Conservation (phyloP, 192 early-diverging fungal genomes). For the Backusella tuberculispora region DNA sequence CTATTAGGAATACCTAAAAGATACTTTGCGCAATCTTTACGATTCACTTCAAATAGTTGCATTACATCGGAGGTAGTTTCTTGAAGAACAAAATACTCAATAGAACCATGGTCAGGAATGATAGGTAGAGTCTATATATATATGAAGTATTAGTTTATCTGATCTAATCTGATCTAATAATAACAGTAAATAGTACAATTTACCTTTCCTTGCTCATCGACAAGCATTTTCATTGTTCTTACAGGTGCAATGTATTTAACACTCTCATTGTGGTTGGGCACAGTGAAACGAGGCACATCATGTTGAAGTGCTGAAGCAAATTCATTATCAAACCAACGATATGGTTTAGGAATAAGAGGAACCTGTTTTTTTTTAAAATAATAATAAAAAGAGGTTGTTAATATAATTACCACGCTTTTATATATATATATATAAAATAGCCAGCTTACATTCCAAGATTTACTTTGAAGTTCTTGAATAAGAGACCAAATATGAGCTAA, state of each 20-base stretch:
- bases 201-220: conserved; percentile 30
- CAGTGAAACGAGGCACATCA: conserved; percentile 47
- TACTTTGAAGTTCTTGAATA: conserved; percentile 19
- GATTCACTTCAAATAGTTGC: conserved; percentile 86
- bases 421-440: neutral
- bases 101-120: conserved; percentile 45
- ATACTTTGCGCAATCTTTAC: conserved; percentile 85
- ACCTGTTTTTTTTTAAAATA: conserved; percentile 22
- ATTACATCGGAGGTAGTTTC: conserved; percentile 84
- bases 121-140: neutral
- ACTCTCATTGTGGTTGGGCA: conserved; percentile 39
- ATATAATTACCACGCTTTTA: neutral
- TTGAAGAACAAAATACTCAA: conserved; percentile 73
- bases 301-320: conserved; percentile 53
- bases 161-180: neutral
- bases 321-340: conserved; percentile 51
- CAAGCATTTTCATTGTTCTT: conserved; percentile 15
- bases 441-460: conserved; percentile 28
- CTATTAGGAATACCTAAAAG: conserved; percentile 68
- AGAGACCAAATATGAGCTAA: conserved; percentile 30
- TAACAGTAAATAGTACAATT: neutral
- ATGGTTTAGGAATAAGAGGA: conserved; percentile 52
- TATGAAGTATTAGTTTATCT: too few relatives aligned
- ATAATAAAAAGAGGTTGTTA: neutral
- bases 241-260: conserved; percentile 40